These are phyloP conservation scores for Podaxis sp. DNA, from an alignment of 768 basidiomycete species.

Conservation along the genomic window DNA sequence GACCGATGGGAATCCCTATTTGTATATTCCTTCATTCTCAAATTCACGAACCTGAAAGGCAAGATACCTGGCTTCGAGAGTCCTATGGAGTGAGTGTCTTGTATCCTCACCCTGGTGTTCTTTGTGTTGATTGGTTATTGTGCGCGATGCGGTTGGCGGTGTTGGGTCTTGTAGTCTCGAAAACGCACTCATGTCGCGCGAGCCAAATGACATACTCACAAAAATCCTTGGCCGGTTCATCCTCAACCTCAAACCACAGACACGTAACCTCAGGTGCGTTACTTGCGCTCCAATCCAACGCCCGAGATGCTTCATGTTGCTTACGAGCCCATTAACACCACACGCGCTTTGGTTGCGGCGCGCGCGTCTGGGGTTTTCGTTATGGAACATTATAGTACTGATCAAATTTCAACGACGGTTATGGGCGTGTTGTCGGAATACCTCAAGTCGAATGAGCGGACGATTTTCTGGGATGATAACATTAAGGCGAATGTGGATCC, in stretches of 20 bases:
- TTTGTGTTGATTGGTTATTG: conserved; percentile 8
- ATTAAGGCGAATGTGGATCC: conserved; percentile 69
- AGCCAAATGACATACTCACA: conserved; percentile 70
- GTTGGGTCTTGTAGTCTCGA: conserved; percentile 60
- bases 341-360: not conserved
- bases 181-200: conserved; percentile 69
- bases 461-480: conserved; percentile 79
- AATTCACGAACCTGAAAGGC: conserved; percentile 70
- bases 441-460: conserved; percentile 71
- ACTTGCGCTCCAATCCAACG: conserved; percentile 23
- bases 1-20: conserved; percentile 88
- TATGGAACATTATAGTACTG: conserved; percentile 47
- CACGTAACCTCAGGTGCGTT: conserved; percentile 85
- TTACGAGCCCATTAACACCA: conserved; percentile 12
- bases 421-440: conserved; percentile 67
- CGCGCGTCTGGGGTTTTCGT: conserved; percentile 1
- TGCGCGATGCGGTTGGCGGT: conserved; percentile 3
- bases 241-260: conserved; percentile 78
- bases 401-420: conserved; percentile 80
- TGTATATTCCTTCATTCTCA: conserved; percentile 82
- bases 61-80: conserved; percentile 80
- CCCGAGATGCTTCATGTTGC: conserved; percentile 13
- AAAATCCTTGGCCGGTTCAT: conserved; percentile 75
- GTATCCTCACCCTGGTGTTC: conserved; percentile 14
- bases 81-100: conserved; percentile 74